A percentile compares a stretch with the other conserved stretches of the same genome.
phyloP scores from a whole-genome alignment of 2,329 filamentous ascomycete genomes.

The Pseudogymnoascus sp. region DNA sequence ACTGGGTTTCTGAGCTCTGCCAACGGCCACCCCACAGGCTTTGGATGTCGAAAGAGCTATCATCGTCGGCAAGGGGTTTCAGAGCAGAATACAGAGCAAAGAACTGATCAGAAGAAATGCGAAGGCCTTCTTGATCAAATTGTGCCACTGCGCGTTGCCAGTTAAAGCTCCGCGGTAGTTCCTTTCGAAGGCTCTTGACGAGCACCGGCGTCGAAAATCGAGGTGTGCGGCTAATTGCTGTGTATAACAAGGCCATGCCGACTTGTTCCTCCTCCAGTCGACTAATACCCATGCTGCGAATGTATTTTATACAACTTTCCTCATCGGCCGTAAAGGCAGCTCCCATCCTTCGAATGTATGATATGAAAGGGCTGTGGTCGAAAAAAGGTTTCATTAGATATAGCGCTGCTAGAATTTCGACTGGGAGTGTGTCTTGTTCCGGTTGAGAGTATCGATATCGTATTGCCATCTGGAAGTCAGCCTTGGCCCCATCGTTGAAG shows the following conservation, averaged over 20 bases:
- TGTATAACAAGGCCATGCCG: constrained; percentile 65
- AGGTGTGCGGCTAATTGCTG: constrained; percentile 48
- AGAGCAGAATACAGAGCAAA: constrained; percentile 71
- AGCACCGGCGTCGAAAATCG: constrained; percentile 44
- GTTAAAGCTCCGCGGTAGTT: constrained; percentile 55
- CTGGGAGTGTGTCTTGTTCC: constrained; percentile 55
- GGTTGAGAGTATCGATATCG: constrained; percentile 62
- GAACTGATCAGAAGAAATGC: constrained; percentile 73
- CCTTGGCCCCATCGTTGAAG: constrained; percentile 67
- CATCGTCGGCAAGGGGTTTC: constrained; percentile 56
- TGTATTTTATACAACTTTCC: constrained; percentile 50
- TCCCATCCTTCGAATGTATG: constrained; percentile 66
- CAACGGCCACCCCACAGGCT: constrained; percentile 82
- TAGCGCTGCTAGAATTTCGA: constrained; percentile 60
- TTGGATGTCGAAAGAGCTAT: constrained; percentile 69
- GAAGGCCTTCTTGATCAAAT: constrained; percentile 72
- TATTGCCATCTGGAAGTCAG: constrained; percentile 56
- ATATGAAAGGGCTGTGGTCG: constrained; percentile 49
- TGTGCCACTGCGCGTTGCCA: constrained; percentile 64
- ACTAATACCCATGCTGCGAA: constrained; percentile 46
- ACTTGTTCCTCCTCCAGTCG: constrained; percentile 75
- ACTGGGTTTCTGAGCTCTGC: constrained; percentile 76
- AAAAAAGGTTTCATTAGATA: constrained; percentile 59
- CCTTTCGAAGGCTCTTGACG: constrained; percentile 53
- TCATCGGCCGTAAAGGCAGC: constrained; percentile 65